A percentile compares a stretch with the other conserved stretches of the same genome.
phyloP scores from a whole-genome alignment of 352 stramenopile species.

The Thalassiosira ordinaria region DNA sequence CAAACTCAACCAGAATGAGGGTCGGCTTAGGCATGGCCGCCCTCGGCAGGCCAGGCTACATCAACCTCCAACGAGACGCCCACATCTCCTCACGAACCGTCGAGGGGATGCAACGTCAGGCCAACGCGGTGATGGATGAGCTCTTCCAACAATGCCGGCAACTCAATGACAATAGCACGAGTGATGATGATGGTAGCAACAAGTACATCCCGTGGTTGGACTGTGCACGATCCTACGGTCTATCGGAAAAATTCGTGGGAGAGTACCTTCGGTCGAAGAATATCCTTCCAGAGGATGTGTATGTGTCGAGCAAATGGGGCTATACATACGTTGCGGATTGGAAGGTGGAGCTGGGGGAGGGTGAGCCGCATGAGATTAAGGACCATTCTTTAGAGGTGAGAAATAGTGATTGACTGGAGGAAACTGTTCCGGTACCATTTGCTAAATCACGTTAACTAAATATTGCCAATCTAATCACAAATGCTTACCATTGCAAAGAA shows the following conservation, averaged over 20 bases:
- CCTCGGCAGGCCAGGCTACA: conserved; percentile 79
- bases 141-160: conserved; percentile 49
- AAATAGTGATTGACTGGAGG: neutral
- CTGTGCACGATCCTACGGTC: conserved; percentile 78
- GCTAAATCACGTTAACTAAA: too few species aligned
- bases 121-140: conserved; percentile 70
- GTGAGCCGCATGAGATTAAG: conserved; percentile 80
- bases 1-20: conserved; percentile 30
- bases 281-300: conserved; percentile 59
- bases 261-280: conserved; percentile 69
- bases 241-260: conserved; percentile 78
- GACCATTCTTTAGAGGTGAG: conserved; percentile 75
- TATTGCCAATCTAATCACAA: too few species aligned
- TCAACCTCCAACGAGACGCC: conserved; percentile 66
- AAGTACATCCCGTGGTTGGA: conserved; percentile 66
- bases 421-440: neutral
- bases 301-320: conserved; percentile 78
- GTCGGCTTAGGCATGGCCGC: conserved; percentile 80
- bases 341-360: conserved; percentile 65
- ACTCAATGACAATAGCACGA: conserved; percentile 6
- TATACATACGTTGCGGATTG: conserved; percentile 84
- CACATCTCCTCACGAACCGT: conserved; percentile 61
- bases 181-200: conserved; percentile 8
- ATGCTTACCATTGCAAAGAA: too few species aligned
- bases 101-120: conserved; percentile 67